Evolutionary conservation across 768 basidiomycete genomes (phyloP), one percentile per base, ranked within the genome.

Genomic region (Suillus plorans): DNA sequence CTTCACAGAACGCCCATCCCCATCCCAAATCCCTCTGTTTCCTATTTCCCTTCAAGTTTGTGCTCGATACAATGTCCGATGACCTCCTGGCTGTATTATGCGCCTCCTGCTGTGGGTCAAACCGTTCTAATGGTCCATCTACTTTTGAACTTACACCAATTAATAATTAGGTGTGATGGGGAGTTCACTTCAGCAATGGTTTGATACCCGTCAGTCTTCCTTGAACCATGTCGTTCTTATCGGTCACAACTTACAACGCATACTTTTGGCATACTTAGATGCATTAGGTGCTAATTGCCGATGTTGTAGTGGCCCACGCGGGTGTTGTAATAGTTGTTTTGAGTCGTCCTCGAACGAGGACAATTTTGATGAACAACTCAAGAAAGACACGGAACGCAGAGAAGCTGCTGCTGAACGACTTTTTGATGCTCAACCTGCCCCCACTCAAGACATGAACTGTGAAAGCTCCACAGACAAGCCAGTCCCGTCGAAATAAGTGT

Each of bases 401-500:
- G 53, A 55, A 20, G 53, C 53, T 34, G 64, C 62, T 45, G 45
- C 45, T 36, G 34, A 60, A 25, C 59, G 61, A 57, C 67, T 68
- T 25, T 66, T 70, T 10, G 62, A 63, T 18, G 66, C 69, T 52
- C 74, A 77, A 36, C 76, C 73, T n/a, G 60, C 36, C 18, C 72
- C 67, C 22, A 68, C 64, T 25, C 64, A 63, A 0, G 67, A 49
- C 49, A 75, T 75, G 74, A 53, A 12, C 52, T 12, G 9, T 4
- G 52, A 34, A n/a, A 31, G 53, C 31, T 55, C 31, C 10, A 20
- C 53, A 20, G 31, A 34, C 31, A 34, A 55, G 31, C 31, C 53
- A 18, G 12, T 20, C 53, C 31, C 53, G 18, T 20, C 20, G 31
- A 55, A 53, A 53, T 34, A 5, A 53, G 31, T 20, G 52, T 6